phyloP scores from a whole-genome alignment of 192 early-diverging fungal species.

The Backusella psychrophila region DNA sequence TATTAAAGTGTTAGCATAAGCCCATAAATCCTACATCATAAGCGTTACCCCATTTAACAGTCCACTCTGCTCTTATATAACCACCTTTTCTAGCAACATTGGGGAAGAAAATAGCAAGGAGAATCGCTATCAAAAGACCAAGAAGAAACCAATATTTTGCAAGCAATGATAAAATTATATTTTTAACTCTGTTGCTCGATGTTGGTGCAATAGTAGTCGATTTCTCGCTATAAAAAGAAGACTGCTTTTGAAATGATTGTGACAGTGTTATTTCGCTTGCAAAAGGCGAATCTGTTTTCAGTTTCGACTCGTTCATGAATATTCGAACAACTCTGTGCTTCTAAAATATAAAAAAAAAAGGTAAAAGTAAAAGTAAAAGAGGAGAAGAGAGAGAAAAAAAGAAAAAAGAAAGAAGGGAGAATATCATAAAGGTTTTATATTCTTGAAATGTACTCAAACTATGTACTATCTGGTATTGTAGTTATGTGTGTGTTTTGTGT shows the following conservation, averaged over 20 bases:
- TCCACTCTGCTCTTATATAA: conserved; percentile 54
- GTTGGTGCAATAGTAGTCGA: background rate
- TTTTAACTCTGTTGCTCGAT: background rate
- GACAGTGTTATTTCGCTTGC: conserved; percentile 17
- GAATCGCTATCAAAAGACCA: conserved; percentile 61
- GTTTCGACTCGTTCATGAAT: conserved; percentile 17
- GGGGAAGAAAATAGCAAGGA: conserved; percentile 58
- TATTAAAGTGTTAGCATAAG: background rate
- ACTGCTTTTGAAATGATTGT: background rate
- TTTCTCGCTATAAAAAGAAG: conserved; percentile 7
- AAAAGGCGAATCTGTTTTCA: conserved; percentile 15
- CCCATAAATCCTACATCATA: background rate
- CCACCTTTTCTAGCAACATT: conserved; percentile 53
- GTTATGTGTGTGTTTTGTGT: background rate
- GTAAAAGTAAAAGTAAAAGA: background rate
- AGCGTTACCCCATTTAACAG: conserved; percentile 59
- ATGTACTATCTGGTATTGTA: background rate
- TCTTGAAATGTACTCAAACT: background rate
- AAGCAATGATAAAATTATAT: background rate
- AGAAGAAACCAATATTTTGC: conserved; percentile 53
- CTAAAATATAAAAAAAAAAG: background rate
- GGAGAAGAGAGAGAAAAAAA: background rate
- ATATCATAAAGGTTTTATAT: background rate
- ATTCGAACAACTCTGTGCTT: background rate
- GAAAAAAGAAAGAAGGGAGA: background rate